A percentile compares a stretch with the other conserved stretches of the same genome.
Conservation (phyloP, 106 monocot species). For the Acorus gramineus region DNA sequence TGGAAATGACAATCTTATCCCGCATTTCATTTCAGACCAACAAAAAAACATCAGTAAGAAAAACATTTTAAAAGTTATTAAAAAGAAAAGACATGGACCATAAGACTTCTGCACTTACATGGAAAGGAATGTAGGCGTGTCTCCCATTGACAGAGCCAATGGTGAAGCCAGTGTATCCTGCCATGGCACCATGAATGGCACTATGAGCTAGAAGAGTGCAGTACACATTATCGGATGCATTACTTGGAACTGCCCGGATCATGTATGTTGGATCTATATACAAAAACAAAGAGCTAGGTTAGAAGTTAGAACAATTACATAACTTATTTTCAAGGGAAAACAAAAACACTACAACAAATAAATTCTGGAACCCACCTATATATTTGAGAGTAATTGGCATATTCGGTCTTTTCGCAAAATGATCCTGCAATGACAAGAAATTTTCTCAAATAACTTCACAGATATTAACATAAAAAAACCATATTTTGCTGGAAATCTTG, state of each 20-base stretch:
- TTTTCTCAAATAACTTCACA: no score
- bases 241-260: conserved; percentile 57
- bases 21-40: no score
- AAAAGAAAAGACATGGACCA: not conserved
- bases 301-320: not conserved
- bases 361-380: conserved; percentile 27
- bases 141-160: conserved; percentile 51
- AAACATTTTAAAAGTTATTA: no score
- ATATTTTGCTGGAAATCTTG: no score
- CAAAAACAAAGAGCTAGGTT: not conserved
- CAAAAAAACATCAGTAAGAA: no score
- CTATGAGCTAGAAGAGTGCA: conserved; percentile 51
- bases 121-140: conserved; percentile 58
- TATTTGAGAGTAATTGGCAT: conserved; percentile 57
- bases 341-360: no score
- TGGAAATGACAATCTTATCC: no score
- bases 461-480: no score
- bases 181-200: conserved; percentile 65
- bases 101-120: conserved; percentile 27
- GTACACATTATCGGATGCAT: conserved; percentile 62
- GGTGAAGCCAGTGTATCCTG: conserved; percentile 65
- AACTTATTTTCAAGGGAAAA: no score
- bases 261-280: conserved; percentile 55
- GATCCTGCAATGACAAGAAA: conserved; percentile 23
- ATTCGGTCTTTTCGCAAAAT: conserved; percentile 30